Conservation (phyloP, 2,329 filamentous ascomycete genomes). For the Trichoderma cornu-damae region DNA sequence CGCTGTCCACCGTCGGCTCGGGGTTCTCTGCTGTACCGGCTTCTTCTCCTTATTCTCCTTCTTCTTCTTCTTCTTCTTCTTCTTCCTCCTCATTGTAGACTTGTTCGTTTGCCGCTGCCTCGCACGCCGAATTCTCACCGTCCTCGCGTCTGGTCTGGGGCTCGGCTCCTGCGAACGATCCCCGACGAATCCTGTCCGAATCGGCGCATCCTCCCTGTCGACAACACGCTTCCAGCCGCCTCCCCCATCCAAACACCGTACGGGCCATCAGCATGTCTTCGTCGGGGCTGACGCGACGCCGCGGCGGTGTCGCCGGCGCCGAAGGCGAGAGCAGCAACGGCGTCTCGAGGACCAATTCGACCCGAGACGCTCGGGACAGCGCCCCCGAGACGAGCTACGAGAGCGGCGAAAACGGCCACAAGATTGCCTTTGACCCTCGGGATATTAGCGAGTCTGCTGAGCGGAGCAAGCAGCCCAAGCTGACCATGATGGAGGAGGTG, state of each 20-base stretch:
- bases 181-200: conserved; percentile 6
- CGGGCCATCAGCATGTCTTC: conserved; percentile 33
- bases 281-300: conserved; percentile 58
- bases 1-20: conserved; percentile 4
- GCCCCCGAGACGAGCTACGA: conserved; percentile 79
- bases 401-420: conserved; percentile 91
- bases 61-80: neutral
- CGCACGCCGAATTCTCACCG: conserved; percentile 10
- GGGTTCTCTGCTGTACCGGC: neutral
- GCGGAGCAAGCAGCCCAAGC: conserved; percentile 93
- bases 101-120: neutral
- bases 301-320: conserved; percentile 54
- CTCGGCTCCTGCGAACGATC: conserved; percentile 8
- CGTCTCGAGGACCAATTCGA: conserved; percentile 54
- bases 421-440: conserved; percentile 94
- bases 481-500: conserved; percentile 98
- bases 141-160: conserved; percentile 11
- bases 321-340: conserved; percentile 54
- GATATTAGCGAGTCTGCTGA: conserved; percentile 97
- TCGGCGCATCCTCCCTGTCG: conserved; percentile 8
- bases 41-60: neutral
- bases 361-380: conserved; percentile 49
- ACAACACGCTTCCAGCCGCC: conserved; percentile 5
- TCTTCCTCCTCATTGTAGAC: neutral
- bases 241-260: conserved; percentile 11